Conservation (phyloP, 1,284 basidiomycete genomes). For the Cerrena zonata region DNA sequence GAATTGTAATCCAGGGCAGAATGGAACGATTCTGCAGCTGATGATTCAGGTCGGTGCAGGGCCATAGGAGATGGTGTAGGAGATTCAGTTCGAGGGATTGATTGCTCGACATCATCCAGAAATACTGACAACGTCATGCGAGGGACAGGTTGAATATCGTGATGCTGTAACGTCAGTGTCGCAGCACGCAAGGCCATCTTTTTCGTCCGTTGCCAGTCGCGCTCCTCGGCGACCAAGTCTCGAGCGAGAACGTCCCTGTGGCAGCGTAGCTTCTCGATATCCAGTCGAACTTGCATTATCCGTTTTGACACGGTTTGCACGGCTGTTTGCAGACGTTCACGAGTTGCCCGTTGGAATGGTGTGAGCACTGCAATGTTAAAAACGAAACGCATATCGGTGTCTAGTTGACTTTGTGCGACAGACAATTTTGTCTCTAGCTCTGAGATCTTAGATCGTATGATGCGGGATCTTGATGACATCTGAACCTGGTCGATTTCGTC, state of each 20-base stretch:
- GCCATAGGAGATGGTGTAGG: slow-evolving; percentile 15
- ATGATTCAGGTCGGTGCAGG: slow-evolving; percentile 36
- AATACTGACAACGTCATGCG: slow-evolving; percentile 41
- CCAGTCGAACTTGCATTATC: slow-evolving; percentile 64
- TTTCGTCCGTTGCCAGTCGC: slow-evolving; percentile 64
- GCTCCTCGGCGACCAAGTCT: slow-evolving; percentile 71
- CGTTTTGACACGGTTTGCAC: slow-evolving; percentile 64
- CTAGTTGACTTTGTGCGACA: slow-evolving; percentile 58
- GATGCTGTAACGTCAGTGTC: slow-evolving; percentile 54
- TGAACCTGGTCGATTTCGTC: slow-evolving; percentile 20
- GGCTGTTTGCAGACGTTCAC: slow-evolving; percentile 63
- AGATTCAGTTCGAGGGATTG: neutral
- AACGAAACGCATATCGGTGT: slow-evolving; percentile 65
- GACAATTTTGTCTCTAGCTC: slow-evolving; percentile 59
- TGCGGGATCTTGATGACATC: slow-evolving; percentile 48
- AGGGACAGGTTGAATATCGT: slow-evolving; percentile 27
- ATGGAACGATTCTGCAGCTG: slow-evolving; percentile 56
- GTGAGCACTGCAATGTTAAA: slow-evolving; percentile 82
- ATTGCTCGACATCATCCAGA: slow-evolving; percentile 23
- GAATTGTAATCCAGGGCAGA: slow-evolving; percentile 59
- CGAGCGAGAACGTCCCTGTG: slow-evolving; percentile 70
- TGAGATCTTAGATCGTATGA: slow-evolving; percentile 57
- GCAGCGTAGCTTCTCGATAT: slow-evolving; percentile 68
- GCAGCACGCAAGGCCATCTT: slow-evolving; percentile 68
- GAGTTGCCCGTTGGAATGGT: slow-evolving; percentile 80